These are phyloP conservation scores for Luzula sylvatica DNA, from an alignment of 176 grass and related monocot species.

Conservation along the genomic window DNA sequence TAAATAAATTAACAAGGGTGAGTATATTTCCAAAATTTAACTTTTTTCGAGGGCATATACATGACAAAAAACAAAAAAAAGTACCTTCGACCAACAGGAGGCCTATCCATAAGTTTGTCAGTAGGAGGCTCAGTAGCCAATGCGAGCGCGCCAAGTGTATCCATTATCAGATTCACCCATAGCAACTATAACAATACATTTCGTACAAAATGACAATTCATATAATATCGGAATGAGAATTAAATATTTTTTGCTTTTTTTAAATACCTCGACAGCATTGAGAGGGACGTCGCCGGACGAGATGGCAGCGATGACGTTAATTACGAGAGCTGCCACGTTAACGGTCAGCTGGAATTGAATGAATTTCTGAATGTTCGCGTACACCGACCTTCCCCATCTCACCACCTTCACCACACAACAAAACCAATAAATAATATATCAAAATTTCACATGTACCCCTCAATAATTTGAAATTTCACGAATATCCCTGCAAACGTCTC, in stretches of 20 bases:
- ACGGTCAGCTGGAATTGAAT: conserved; percentile 99
- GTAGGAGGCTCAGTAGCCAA: conserved; percentile 92
- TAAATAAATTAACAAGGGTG: conserved; percentile 5
- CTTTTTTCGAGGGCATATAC: no score
- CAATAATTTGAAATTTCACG: no score
- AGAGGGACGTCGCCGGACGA: conserved; percentile 90
- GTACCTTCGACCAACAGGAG: conserved; percentile 93
- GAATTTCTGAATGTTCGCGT: conserved; percentile 99
- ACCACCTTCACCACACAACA: conserved; percentile 46
- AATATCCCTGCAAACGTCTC: no score
- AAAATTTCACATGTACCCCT: no score
- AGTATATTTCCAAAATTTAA: background rate
- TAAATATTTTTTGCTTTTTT: no score
- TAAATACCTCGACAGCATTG: conserved; percentile 87
- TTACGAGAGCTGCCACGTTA: conserved; percentile 87
- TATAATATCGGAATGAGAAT: no score
- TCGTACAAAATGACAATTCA: no score
- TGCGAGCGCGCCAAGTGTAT: conserved; percentile 92
- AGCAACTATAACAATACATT: conserved; percentile 61
- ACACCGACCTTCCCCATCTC: conserved; percentile 91
- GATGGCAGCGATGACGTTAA: conserved; percentile 91
- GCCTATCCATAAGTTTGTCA: conserved; percentile 87
- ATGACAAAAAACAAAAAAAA: conserved; percentile 10
- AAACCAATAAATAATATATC: conserved; percentile 3
- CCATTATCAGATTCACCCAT: conserved; percentile 99